phyloP scores from a whole-genome alignment of 352 stramenopile species.

The Globisporangium ultimum region DNA sequence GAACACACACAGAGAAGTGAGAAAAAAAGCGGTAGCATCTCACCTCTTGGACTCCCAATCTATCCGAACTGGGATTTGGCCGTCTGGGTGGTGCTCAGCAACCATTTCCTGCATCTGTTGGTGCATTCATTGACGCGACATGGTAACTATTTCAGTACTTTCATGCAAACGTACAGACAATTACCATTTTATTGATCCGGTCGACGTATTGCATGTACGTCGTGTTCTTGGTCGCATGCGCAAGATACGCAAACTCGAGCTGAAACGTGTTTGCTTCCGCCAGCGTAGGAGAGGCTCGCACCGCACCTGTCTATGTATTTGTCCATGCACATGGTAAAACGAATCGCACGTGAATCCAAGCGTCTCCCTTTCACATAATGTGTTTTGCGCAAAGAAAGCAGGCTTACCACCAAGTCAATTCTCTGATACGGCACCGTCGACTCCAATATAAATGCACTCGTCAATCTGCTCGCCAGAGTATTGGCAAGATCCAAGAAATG shows the following conservation, averaged over 20 bases:
- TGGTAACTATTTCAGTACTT: too few species aligned
- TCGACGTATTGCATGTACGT: slow-evolving; percentile 34
- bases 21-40: too few species aligned
- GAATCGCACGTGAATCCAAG: too few species aligned
- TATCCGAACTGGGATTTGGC: slow-evolving; percentile 41
- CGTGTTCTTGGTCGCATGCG: slow-evolving; percentile 27
- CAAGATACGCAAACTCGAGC: slow-evolving; percentile 63
- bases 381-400: not conserved
- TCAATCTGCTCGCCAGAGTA: slow-evolving; percentile 31
- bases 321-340: not conserved
- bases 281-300: slow-evolving; percentile 21
- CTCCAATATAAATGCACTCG: slow-evolving; percentile 31
- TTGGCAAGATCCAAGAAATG: slow-evolving; percentile 44
- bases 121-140: not conserved
- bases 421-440: slow-evolving; percentile 30
- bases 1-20: too few species aligned
- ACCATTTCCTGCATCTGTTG: slow-evolving; percentile 29
- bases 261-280: slow-evolving; percentile 56
- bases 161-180: too few species aligned
- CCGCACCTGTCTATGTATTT: not conserved
- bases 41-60: slow-evolving; percentile 28
- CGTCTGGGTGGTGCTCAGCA: slow-evolving; percentile 26
- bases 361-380: too few species aligned
- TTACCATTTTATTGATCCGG: slow-evolving; percentile 39
- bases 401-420: slow-evolving; percentile 36